Conservation (phyloP, 73 alveolate genomes). For the Paramecium pentaurelia region DNA sequence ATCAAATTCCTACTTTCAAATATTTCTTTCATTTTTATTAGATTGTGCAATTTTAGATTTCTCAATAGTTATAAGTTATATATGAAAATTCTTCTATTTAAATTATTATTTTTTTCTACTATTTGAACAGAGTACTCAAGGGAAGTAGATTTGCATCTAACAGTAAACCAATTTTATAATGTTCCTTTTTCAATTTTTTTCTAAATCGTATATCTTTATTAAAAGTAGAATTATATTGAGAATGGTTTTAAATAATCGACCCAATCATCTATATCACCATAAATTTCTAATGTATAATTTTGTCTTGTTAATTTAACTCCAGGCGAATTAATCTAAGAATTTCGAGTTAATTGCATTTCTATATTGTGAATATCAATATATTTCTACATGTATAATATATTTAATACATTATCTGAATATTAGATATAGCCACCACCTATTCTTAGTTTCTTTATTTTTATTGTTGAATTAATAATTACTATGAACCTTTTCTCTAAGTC, state of each 20-base stretch:
- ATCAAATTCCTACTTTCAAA: not conserved
- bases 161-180: not conserved
- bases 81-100: not conserved
- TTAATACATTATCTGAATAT: not conserved
- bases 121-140: not conserved
- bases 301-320: slow-evolving; percentile 3
- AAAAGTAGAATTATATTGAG: not conserved
- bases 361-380: not conserved
- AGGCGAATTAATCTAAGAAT: not conserved
- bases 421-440: not conserved
- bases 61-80: not conserved
- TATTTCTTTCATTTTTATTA: not conserved
- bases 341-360: not conserved
- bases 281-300: not conserved
- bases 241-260: not conserved
- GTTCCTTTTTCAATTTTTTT: not conserved
- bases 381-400: not conserved
- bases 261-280: slow-evolving; percentile 3
- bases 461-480: not conserved
- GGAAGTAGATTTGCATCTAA: not conserved
- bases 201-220: not conserved
- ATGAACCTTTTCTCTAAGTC: not conserved
- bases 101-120: not conserved
- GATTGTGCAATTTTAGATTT: not conserved
- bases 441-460: not conserved